Conservation (phyloP, 805 yeast genomes). For the Pichia pseudocactophila region DNA sequence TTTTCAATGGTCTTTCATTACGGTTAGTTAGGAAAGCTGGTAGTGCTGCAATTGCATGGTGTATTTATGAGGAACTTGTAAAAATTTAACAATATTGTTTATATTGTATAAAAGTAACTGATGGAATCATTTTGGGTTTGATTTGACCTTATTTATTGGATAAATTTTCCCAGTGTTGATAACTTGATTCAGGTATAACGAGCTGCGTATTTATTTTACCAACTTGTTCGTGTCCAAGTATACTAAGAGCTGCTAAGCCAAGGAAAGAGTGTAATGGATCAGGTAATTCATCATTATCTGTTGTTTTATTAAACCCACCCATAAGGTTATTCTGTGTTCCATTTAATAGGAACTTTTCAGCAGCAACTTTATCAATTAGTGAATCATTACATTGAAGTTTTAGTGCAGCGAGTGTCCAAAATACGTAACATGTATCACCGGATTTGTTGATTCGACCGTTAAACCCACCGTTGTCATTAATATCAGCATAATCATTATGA, state of each 20-base stretch:
- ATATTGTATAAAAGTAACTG: too few relatives aligned
- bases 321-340: constrained; percentile 50
- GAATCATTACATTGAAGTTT: constrained; percentile 27
- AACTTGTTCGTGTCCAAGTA: constrained; percentile 21
- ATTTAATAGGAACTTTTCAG: constrained; percentile 37
- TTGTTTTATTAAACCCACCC: constrained; percentile 75
- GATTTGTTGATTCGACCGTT: constrained; percentile 82
- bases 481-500: constrained; percentile 29
- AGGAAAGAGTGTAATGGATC: constrained; percentile 65
- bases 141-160: too few relatives aligned
- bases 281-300: constrained; percentile 43
- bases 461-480: constrained; percentile 61
- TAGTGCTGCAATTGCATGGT: constrained; percentile 96
- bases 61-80: constrained; percentile 85
- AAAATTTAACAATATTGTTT: constrained; percentile 22
- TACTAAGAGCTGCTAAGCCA: constrained; percentile 45
- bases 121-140: too few relatives aligned
- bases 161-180: constrained; percentile 14
- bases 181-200: constrained; percentile 19
- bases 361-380: constrained; percentile 30
- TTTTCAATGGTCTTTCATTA: constrained; percentile 79
- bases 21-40: constrained; percentile 78
- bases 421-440: constrained; percentile 81
- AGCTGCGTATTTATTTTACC: constrained; percentile 14
- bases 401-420: constrained; percentile 69